Evolutionary conservation across 1,284 basidiomycete genomes (phyloP).

Genomic region (Apiotrichum veenhuisii): DNA sequence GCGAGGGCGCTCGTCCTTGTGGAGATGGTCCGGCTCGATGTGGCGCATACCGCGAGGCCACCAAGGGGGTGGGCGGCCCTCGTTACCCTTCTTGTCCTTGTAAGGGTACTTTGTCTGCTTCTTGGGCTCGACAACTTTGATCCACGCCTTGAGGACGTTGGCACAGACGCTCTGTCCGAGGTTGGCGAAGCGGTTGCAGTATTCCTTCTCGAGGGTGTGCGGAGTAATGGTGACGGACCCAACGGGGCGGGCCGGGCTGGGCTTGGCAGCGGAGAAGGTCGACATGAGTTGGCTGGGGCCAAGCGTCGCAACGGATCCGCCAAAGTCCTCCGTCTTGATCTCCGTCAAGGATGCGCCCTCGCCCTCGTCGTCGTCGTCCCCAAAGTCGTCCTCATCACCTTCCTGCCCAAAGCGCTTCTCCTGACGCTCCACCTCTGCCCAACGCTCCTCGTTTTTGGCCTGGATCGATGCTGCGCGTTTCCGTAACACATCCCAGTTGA

Average conservation of each 20-base stretch:
- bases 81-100: conserved; percentile 57
- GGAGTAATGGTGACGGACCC: conserved; percentile 32
- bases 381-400: conserved; percentile 30
- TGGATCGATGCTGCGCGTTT: conserved; percentile 15
- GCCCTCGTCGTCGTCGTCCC: conserved; percentile 28
- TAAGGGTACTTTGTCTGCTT: conserved; percentile 56
- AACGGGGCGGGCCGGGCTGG: conserved; percentile 29
- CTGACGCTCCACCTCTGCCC: conserved; percentile 37
- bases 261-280: conserved; percentile 25
- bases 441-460: conserved; percentile 18
- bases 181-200: conserved; percentile 43
- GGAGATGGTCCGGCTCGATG: conserved; percentile 56
- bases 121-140: conserved; percentile 56
- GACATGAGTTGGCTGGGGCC: conserved; percentile 21
- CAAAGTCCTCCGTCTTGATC: conserved; percentile 26
- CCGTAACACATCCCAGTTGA: conserved; percentile 30
- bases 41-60: conserved; percentile 55
- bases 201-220: conserved; percentile 37
- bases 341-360: conserved; percentile 13
- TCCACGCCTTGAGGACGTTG: conserved; percentile 55
- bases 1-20: conserved; percentile 52
- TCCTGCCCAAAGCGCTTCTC: conserved; percentile 34
- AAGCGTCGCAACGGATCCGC: neutral
- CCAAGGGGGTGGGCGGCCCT: conserved; percentile 52
- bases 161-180: conserved; percentile 55